A percentile compares a stretch with the other conserved stretches of the same genome.
Conservation (phyloP, 345 rosid genomes). For the Rhodamnia argentea region DNA sequence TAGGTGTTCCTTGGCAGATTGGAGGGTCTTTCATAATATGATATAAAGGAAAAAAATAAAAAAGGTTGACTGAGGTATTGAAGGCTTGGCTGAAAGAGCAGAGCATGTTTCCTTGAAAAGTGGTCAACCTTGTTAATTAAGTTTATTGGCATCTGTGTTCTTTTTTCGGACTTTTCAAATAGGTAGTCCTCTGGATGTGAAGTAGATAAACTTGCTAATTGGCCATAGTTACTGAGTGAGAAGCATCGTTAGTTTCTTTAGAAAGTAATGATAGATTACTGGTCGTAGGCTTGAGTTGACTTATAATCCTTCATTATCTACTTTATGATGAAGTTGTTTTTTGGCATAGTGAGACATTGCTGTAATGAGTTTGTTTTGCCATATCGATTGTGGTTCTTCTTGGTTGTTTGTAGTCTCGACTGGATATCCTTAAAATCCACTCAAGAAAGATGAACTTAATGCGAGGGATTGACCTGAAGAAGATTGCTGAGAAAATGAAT, state of each 20-base stretch:
- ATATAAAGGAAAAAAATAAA: background rate
- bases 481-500: conserved; percentile 97
- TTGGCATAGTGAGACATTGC: background rate
- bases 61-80: background rate
- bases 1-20: background rate
- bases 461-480: conserved; percentile 97
- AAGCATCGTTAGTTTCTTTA: background rate
- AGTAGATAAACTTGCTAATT: background rate
- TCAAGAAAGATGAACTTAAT: conserved; percentile 95
- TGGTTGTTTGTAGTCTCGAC: conserved; percentile 61
- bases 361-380: background rate
- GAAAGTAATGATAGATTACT: background rate
- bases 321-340: background rate
- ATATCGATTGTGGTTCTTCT: background rate
- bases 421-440: conserved; percentile 91
- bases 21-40: background rate
- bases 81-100: background rate
- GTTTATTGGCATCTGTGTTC: background rate
- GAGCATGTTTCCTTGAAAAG: background rate
- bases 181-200: background rate
- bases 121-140: background rate
- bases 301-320: background rate
- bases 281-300: background rate
- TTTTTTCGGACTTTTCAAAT: background rate
- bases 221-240: background rate